A percentile compares a stretch with the other conserved stretches of the same genome.
Conservation (phyloP, 1,139 yeast species). For the Scheffersomyces stambukii region DNA sequence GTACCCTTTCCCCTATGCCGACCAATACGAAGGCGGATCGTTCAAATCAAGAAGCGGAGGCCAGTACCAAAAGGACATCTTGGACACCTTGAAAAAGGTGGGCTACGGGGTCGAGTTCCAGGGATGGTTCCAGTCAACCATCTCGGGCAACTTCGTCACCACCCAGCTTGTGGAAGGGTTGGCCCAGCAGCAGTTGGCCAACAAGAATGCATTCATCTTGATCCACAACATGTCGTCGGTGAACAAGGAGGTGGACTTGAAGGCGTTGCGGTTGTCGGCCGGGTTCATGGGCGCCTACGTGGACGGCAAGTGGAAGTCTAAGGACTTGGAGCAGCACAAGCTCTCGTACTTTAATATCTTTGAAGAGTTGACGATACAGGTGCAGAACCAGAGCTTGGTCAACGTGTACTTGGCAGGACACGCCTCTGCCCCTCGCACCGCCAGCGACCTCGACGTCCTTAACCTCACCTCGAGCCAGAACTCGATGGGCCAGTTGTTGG, state of each 20-base stretch:
- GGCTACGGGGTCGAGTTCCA: conserved; percentile 70
- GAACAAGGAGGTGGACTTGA: conserved; percentile 59
- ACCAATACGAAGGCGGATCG: conserved; percentile 52
- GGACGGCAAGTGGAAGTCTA: conserved; percentile 63
- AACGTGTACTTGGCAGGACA: conserved; percentile 32
- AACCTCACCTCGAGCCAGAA: conserved; percentile 43
- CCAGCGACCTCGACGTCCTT: conserved; percentile 35
- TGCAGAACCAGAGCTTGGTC: conserved; percentile 52
- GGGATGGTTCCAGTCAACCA: conserved; percentile 80
- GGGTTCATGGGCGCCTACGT: conserved; percentile 56
- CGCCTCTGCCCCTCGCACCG: conserved; percentile 7
- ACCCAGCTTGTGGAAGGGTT: conserved; percentile 64
- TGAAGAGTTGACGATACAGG: conserved; percentile 65
- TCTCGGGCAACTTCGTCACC: conserved; percentile 67
- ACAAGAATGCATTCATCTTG: conserved; percentile 63
- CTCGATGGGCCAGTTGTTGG: conserved; percentile 51
- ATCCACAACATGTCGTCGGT: conserved; percentile 73
- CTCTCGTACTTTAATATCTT: conserved; percentile 66
- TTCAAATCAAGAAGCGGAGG: conserved; percentile 57
- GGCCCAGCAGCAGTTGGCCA: conserved; percentile 59
- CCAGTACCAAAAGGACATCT: conserved; percentile 68
- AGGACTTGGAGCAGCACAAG: conserved; percentile 55
- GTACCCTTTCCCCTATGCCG: conserved; percentile 59
- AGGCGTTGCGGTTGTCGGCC: conserved; percentile 66
- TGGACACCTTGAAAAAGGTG: conserved; percentile 57